These are phyloP conservation scores for Pterocarpus macrocarpus DNA, from an alignment of 306 rosid species.

Conservation along the genomic window DNA sequence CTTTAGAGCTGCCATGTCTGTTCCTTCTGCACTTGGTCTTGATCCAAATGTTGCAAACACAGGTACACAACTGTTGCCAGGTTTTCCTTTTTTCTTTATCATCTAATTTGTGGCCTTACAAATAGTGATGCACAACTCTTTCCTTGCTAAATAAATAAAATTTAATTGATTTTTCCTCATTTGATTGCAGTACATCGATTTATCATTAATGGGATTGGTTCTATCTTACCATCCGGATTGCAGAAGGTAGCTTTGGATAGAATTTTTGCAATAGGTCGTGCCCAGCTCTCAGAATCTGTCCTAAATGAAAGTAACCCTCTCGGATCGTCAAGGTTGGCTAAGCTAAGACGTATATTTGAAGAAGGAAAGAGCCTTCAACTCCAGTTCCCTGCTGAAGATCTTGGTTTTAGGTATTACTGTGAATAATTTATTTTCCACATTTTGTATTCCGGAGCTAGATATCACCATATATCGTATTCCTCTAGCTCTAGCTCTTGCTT, in stretches of 20 bases:
- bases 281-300: slow-evolving; percentile 77
- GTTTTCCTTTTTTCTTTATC: slow-evolving; percentile 27
- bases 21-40: slow-evolving; percentile 94
- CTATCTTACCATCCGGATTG: slow-evolving; percentile 74
- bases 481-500: slow-evolving; percentile 25
- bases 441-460: slow-evolving; percentile 13
- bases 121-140: slow-evolving; percentile 24
- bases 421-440: slow-evolving; percentile 39
- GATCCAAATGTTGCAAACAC: slow-evolving; percentile 89
- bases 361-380: slow-evolving; percentile 98
- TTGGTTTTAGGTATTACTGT: slow-evolving; percentile 80
- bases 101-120: slow-evolving; percentile 31
- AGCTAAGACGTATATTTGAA: slow-evolving; percentile 77
- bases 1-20: slow-evolving; percentile 94
- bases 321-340: slow-evolving; percentile 85
- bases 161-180: slow-evolving; percentile 34
- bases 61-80: slow-evolving; percentile 57
- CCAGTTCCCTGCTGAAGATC: slow-evolving; percentile 98
- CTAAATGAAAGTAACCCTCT: slow-evolving; percentile 81
- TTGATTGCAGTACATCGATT: slow-evolving; percentile 73
- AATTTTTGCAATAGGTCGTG: slow-evolving; percentile 82
- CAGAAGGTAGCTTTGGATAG: slow-evolving; percentile 86
- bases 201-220: slow-evolving; percentile 69
- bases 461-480: slow-evolving; percentile 27
- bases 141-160: slow-evolving; percentile 40